Percentiles rank a stretch among this genome's conserved stretches.
These are phyloP conservation scores for Spathaspora boniae DNA, from an alignment of 805 yeast species.

Conservation along the genomic window DNA sequence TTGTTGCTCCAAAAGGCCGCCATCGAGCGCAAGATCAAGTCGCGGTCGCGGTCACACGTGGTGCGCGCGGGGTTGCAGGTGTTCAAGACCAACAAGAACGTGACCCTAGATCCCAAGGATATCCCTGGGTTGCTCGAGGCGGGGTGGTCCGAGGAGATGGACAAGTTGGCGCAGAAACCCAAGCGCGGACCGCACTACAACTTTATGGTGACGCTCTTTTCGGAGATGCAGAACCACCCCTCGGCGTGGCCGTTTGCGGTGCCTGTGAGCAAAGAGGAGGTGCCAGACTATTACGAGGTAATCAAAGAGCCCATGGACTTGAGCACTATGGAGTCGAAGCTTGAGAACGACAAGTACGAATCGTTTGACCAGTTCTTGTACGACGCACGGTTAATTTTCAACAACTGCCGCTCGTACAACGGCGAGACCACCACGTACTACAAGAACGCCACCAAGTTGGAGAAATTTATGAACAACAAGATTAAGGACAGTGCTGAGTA, in stretches of 20 bases:
- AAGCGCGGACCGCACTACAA: slow-evolving; percentile 93
- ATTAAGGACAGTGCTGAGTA: slow-evolving; percentile 91
- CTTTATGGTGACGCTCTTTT: slow-evolving; percentile 81
- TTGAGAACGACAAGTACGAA: slow-evolving; percentile 88
- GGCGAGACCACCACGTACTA: slow-evolving; percentile 92
- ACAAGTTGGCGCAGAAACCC: slow-evolving; percentile 90
- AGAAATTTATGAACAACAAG: slow-evolving; percentile 79
- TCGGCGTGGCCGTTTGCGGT: slow-evolving; percentile 97
- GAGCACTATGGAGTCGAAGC: slow-evolving; percentile 89
- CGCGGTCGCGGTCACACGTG: slow-evolving; percentile 73
- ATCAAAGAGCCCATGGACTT: slow-evolving; percentile 98
- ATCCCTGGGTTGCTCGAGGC: slow-evolving; percentile 92
- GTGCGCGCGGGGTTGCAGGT: slow-evolving; percentile 77
- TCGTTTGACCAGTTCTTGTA: slow-evolving; percentile 87
- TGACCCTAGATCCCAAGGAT: slow-evolving; percentile 60
- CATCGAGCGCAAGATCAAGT: slow-evolving; percentile 75
- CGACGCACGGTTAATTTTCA: slow-evolving; percentile 81
- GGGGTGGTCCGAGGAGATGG: slow-evolving; percentile 99
- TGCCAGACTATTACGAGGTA: slow-evolving; percentile 92
- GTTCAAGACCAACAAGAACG: slow-evolving; percentile 52
- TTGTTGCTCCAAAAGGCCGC: slow-evolving; percentile 89
- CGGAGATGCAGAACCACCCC: slow-evolving; percentile 90
- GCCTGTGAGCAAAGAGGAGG: slow-evolving; percentile 92
- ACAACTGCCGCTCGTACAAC: slow-evolving; percentile 89
- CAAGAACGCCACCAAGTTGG: slow-evolving; percentile 91